phyloP scores from a whole-genome alignment of 2,329 filamentous ascomycete genomes.

The Arthrobotrys conoides region DNA sequence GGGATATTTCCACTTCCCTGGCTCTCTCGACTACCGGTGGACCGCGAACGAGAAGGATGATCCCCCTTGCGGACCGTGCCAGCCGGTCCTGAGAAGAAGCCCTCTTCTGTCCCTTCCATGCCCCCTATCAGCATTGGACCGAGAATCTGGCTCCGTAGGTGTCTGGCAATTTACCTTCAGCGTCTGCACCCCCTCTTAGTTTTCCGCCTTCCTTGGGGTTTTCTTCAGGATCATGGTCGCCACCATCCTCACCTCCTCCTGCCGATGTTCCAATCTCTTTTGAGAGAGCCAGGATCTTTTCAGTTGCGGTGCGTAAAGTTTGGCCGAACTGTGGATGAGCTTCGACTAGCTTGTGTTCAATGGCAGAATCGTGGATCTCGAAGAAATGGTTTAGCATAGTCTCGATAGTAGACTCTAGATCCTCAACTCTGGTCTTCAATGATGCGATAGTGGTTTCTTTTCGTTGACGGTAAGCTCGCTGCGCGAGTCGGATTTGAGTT shows the following conservation, averaged over 20 bases:
- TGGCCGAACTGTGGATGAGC: conserved; percentile 56
- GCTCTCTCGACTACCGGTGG: conserved; percentile 58
- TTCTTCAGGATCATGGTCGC: conserved; percentile 50
- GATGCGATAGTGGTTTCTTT: conserved; percentile 85
- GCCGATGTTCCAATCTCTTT: conserved; percentile 55
- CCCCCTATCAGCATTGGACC: conserved; percentile 55
- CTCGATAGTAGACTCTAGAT: conserved; percentile 78
- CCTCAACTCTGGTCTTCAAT: conserved; percentile 78
- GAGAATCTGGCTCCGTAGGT: conserved; percentile 55
- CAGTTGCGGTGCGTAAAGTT: conserved; percentile 52
- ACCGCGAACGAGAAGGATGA: conserved; percentile 55
- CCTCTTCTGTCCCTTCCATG: conserved; percentile 56
- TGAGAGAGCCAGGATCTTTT: conserved; percentile 54
- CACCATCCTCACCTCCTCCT: conserved; percentile 41
- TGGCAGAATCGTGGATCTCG: conserved; percentile 75
- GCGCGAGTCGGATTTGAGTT: conserved; percentile 88
- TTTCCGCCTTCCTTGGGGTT: conserved; percentile 52
- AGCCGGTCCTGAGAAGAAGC: conserved; percentile 53
- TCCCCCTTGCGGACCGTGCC: conserved; percentile 45
- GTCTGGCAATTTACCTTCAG: conserved; percentile 60
- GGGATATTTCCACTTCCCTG: conserved; percentile 51
- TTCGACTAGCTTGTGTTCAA: conserved; percentile 66
- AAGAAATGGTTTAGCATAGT: conserved; percentile 81
- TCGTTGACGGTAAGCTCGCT: conserved; percentile 85
- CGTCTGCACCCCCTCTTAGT: conserved; percentile 42